Percentiles rank a stretch among this genome's conserved stretches.
These are phyloP conservation scores for Suhomyces vadensis DNA, from an alignment of 805 yeast species.

Conservation along the genomic window DNA sequence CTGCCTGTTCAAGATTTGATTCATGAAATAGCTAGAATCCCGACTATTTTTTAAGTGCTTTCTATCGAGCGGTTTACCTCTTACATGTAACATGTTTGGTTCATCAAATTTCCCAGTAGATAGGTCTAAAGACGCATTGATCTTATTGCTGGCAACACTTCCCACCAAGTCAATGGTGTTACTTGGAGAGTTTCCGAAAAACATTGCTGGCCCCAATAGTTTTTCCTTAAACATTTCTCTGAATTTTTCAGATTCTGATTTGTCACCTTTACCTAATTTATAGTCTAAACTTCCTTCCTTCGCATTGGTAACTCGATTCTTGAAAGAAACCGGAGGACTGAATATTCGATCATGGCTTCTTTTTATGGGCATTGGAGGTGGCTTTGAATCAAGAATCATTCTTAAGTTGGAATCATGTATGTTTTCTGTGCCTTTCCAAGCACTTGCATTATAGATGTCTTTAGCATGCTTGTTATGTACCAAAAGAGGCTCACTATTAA, in stretches of 20 bases:
- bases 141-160: constrained; percentile 71
- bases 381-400: constrained; percentile 53
- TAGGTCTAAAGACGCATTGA: constrained; percentile 64
- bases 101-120: constrained; percentile 67
- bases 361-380: constrained; percentile 37
- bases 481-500: constrained; percentile 33
- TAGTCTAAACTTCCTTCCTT: constrained; percentile 69
- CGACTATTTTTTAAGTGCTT: constrained; percentile 62
- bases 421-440: constrained; percentile 63
- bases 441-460: constrained; percentile 41
- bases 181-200: constrained; percentile 42
- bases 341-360: constrained; percentile 14
- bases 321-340: constrained; percentile 23
- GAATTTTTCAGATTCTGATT: constrained; percentile 47
- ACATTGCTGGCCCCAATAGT: constrained; percentile 56
- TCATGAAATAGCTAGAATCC: constrained; percentile 69
- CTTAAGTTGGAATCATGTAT: constrained; percentile 48
- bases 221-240: constrained; percentile 62
- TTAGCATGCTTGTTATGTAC: constrained; percentile 31
- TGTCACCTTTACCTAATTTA: constrained; percentile 31
- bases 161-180: constrained; percentile 53
- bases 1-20: constrained; percentile 72
- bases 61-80: constrained; percentile 63
- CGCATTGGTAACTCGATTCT: constrained; percentile 55
- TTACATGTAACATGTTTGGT: constrained; percentile 41